Evolutionary conservation across 1,284 basidiomycete genomes (phyloP).

Genomic region (Ustilago sp.): DNA sequence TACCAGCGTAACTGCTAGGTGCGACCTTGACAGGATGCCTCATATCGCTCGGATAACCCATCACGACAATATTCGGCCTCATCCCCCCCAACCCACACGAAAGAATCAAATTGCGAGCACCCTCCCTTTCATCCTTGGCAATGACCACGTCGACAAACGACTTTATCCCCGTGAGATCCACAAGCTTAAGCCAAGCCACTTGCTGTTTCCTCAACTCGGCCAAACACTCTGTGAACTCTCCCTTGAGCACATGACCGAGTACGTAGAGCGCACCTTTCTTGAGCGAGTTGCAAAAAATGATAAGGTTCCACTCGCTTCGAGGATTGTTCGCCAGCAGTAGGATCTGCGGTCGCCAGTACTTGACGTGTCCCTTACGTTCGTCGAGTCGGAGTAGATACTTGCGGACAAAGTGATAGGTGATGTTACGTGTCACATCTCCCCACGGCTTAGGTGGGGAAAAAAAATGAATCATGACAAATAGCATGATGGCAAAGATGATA

Average conservation of each 20-base stretch:
- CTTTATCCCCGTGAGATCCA: slow-evolving; percentile 67
- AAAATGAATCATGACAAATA: slow-evolving; percentile 67
- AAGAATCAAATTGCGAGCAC: slow-evolving; percentile 65
- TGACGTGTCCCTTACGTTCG: slow-evolving; percentile 68
- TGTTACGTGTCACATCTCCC: slow-evolving; percentile 69
- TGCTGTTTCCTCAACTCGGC: slow-evolving; percentile 66
- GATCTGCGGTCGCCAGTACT: slow-evolving; percentile 69
- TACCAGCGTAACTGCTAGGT: slow-evolving; percentile 16
- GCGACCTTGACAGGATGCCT: slow-evolving; percentile 51
- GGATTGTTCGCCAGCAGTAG: slow-evolving; percentile 68
- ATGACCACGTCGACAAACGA: slow-evolving; percentile 68
- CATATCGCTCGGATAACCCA: slow-evolving; percentile 66
- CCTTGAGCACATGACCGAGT: slow-evolving; percentile 67
- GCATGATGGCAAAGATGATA: slow-evolving; percentile 60
- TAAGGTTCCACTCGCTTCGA: slow-evolving; percentile 67
- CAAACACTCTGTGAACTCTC: slow-evolving; percentile 67
- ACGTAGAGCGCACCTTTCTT: slow-evolving; percentile 69
- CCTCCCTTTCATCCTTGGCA: slow-evolving; percentile 66
- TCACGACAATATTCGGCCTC: slow-evolving; percentile 68
- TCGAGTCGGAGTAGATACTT: slow-evolving; percentile 68
- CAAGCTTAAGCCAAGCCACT: slow-evolving; percentile 68
- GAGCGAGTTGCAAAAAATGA: slow-evolving; percentile 69
- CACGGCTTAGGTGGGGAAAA: slow-evolving; percentile 68
- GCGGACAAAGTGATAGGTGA: slow-evolving; percentile 68
- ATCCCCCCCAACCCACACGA: slow-evolving; percentile 68